A percentile compares a stretch with the other conserved stretches of the same genome.
Evolutionary conservation across 2,329 filamentous ascomycete genomes (phyloP).

Genomic region (Penicillium sp.): DNA sequence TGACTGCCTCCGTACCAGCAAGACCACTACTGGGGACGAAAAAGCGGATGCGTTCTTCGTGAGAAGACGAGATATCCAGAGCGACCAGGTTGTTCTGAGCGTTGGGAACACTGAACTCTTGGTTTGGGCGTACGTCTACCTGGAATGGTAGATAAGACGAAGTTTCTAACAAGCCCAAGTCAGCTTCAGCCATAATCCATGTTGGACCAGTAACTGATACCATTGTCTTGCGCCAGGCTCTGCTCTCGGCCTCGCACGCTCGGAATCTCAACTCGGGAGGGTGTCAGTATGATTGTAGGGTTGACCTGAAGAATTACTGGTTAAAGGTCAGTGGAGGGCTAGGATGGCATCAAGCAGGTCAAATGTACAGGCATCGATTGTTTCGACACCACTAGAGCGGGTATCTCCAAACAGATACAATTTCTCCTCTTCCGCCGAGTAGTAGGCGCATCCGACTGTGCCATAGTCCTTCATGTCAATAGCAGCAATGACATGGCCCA

Average conservation of each 20-base stretch:
- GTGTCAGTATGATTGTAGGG: constrained; percentile 62
- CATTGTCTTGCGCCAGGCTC: constrained; percentile 44
- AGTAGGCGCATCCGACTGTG: constrained; percentile 82
- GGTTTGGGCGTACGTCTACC: constrained; percentile 67
- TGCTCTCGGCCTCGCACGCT: constrained; percentile 37
- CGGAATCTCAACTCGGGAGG: constrained; percentile 56
- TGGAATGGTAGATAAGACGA: constrained; percentile 59
- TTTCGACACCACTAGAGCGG: constrained; percentile 65
- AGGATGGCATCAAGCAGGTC: neutral
- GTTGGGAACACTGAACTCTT: constrained; percentile 70
- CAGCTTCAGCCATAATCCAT: neutral
- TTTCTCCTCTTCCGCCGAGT: constrained; percentile 67
- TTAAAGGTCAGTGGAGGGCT: constrained; percentile 15
- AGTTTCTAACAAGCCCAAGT: constrained; percentile 38
- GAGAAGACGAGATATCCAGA: constrained; percentile 55
- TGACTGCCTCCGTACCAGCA: constrained; percentile 43
- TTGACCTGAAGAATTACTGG: constrained; percentile 63
- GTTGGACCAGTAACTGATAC: constrained; percentile 8
- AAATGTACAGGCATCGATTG: constrained; percentile 59
- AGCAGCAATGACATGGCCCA: constrained; percentile 76
- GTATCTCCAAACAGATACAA: constrained; percentile 79
- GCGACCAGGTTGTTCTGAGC: constrained; percentile 67
- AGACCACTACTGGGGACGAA: constrained; percentile 62
- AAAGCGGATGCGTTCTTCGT: constrained; percentile 55
- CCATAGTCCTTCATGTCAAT: constrained; percentile 71